Conservation (phyloP, 768 basidiomycete species). For the Tephrocybe sp. region DNA sequence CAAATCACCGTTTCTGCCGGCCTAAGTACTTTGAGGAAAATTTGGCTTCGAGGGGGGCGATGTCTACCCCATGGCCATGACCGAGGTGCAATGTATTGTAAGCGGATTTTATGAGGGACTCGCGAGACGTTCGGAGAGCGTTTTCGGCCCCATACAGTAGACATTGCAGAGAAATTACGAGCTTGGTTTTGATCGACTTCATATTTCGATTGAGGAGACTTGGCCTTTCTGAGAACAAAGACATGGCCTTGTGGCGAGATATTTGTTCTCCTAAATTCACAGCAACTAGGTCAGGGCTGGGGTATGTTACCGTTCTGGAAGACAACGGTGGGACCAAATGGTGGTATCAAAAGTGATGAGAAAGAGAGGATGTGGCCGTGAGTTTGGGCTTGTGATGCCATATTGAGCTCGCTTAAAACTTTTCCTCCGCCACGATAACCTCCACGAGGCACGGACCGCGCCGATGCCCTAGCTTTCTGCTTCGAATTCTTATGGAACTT, state of each 20-base stretch:
- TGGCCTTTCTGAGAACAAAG: background rate
- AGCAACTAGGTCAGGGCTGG: background rate
- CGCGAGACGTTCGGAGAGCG: no score
- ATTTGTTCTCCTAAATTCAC: background rate
- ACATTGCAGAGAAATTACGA: no score
- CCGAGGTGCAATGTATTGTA: slow-evolving; percentile 3
- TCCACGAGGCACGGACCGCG: slow-evolving; percentile 15
- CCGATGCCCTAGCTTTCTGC: slow-evolving; percentile 6
- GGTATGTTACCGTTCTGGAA: no score
- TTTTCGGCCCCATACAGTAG: no score
- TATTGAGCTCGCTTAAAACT: slow-evolving; percentile 1
- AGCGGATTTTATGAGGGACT: no score
- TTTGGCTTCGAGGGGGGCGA: background rate
- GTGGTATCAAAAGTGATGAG: background rate
- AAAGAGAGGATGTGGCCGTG: background rate
- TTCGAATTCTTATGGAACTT: slow-evolving; percentile 15
- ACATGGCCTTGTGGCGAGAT: background rate
- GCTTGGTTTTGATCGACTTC: no score
- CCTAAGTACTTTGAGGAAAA: background rate
- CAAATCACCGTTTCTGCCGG: background rate
- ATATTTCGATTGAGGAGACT: background rate
- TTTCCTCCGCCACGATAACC: background rate
- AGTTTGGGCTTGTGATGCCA: slow-evolving; percentile 11
- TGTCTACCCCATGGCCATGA: background rate
- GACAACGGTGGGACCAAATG: background rate